Percentiles rank a stretch among this genome's conserved stretches.
These are phyloP conservation scores for Rhizophagus sp. DNA, from an alignment of 192 early-diverging fungal species.

Conservation along the genomic window DNA sequence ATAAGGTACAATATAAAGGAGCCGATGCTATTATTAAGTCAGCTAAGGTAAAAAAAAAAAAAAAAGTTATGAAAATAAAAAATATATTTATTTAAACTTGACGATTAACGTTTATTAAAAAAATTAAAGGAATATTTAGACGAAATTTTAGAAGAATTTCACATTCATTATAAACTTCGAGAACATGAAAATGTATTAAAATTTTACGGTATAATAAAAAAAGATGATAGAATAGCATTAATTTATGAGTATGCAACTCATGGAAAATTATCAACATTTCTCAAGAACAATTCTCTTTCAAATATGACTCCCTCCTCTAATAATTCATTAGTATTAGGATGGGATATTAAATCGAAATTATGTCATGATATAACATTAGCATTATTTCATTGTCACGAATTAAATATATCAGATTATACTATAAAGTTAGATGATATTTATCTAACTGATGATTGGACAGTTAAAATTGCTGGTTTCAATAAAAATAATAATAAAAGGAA, in stretches of 20 bases:
- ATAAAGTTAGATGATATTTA: conserved; percentile 17
- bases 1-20: conserved; percentile 23
- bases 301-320: no score
- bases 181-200: conserved; percentile 20
- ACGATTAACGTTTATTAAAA: background rate
- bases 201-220: conserved; percentile 13
- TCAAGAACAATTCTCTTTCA: background rate
- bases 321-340: background rate
- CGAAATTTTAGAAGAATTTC: conserved; percentile 13
- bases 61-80: background rate
- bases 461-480: conserved; percentile 8
- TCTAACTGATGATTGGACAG: conserved; percentile 1
- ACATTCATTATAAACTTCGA: conserved; percentile 11
- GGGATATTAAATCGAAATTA: conserved; percentile 8
- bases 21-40: background rate
- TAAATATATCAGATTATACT: background rate
- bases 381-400: conserved; percentile 20
- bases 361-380: conserved; percentile 25
- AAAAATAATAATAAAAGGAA: background rate
- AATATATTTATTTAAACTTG: background rate
- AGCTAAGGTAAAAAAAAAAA: background rate
- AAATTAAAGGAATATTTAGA: conserved; percentile 2
- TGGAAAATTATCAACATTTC: conserved; percentile 6
- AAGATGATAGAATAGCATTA: background rate
- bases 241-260: conserved; percentile 7